Evolutionary conservation across 345 rosid genomes (phyloP).

Genomic region (Salix caprea): DNA sequence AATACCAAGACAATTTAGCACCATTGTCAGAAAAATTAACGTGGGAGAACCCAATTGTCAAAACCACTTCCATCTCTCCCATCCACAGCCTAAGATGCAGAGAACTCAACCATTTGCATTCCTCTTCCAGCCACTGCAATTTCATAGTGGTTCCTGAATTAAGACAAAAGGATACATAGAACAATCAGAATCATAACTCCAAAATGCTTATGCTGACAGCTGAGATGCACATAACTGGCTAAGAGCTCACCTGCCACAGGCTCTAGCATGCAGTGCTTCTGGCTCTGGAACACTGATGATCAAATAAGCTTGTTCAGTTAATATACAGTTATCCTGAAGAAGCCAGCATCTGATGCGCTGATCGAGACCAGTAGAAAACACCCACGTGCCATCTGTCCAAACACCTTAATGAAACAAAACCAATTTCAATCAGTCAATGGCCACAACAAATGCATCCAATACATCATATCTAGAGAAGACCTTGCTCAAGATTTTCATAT

Average conservation of each 20-base stretch:
- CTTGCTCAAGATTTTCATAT: neutral
- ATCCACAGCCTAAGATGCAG: neutral
- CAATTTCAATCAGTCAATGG: slow-evolving; percentile 9
- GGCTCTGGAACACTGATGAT: slow-evolving; percentile 85
- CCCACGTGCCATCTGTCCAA: slow-evolving; percentile 89
- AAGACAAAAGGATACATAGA: neutral
- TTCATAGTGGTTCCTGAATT: slow-evolving; percentile 58
- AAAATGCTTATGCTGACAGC: neutral
- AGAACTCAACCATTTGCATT: slow-evolving; percentile 77
- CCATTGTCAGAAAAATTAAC: neutral
- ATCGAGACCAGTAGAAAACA: slow-evolving; percentile 95
- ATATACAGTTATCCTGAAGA: slow-evolving; percentile 40
- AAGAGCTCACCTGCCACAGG: slow-evolving; percentile 51
- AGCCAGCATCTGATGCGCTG: slow-evolving; percentile 89
- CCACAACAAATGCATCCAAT: neutral
- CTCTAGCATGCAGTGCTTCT: slow-evolving; percentile 76
- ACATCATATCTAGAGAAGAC: neutral
- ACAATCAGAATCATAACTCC: neutral
- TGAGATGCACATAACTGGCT: neutral
- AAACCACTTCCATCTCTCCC: neutral
- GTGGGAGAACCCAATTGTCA: neutral
- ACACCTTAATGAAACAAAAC: slow-evolving; percentile 48
- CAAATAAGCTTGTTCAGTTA: slow-evolving; percentile 49
- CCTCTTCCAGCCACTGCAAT: slow-evolving; percentile 91
- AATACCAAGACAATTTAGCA: neutral